Conservation (phyloP, 108 stramenopile species). For the Stephanodiscus triporus region DNA sequence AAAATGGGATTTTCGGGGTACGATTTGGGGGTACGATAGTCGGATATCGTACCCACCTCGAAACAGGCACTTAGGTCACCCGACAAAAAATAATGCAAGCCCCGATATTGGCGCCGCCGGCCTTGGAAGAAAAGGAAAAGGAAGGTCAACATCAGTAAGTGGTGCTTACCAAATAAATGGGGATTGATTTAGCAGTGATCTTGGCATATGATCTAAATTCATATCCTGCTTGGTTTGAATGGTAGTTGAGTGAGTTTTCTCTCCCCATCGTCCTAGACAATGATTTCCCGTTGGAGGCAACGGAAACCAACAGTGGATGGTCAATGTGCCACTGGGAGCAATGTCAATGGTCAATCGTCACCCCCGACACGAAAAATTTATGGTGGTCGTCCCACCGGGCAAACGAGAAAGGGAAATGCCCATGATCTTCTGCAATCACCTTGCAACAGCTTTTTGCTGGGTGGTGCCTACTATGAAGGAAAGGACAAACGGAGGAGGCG, state of each 20-base stretch:
- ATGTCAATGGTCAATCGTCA: slow-evolving; percentile 12
- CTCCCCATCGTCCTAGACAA: slow-evolving; percentile 3
- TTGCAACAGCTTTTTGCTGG: slow-evolving; percentile 67
- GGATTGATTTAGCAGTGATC: not conserved
- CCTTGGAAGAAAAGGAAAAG: too few relatives aligned
- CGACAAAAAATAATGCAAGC: too few relatives aligned
- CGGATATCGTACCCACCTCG: too few relatives aligned
- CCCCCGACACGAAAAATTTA: slow-evolving; percentile 25
- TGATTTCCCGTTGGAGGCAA: slow-evolving; percentile 48
- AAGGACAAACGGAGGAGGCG: slow-evolving; percentile 61
- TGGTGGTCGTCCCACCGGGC: slow-evolving; percentile 11
- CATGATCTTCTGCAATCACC: too few relatives aligned
- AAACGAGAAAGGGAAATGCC: too few relatives aligned
- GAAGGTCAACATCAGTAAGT: too few relatives aligned
- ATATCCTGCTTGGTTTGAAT: not conserved
- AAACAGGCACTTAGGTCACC: too few relatives aligned
- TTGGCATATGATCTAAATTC: not conserved
- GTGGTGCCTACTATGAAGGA: slow-evolving; percentile 67
- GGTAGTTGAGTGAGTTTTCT: not conserved
- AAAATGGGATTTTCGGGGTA: not conserved
- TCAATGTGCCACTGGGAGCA: slow-evolving; percentile 3
- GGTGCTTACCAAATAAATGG: too few relatives aligned
- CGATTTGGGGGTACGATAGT: too few relatives aligned
- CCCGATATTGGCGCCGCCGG: too few relatives aligned
- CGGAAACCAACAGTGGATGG: slow-evolving; percentile 20